phyloP scores from a whole-genome alignment of 2,329 filamentous ascomycete genomes.

The Monosporascus sp. region DNA sequence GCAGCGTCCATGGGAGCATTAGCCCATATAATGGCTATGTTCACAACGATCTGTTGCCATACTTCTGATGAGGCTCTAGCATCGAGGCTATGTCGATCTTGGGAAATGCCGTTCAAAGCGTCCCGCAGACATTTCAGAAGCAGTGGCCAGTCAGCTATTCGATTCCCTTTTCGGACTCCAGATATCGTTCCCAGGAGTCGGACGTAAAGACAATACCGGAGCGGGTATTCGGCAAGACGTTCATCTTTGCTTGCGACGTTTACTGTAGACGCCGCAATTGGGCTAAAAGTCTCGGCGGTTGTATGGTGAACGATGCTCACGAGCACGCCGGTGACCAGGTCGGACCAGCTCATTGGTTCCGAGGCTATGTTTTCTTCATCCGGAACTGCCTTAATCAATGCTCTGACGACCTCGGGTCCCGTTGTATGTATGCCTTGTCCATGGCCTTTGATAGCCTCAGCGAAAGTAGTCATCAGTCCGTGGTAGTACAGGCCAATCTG shows the following conservation, averaged over 20 bases:
- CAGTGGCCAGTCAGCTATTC: conserved; percentile 66
- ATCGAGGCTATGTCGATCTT: conserved; percentile 31
- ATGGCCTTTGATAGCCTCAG: conserved; percentile 69
- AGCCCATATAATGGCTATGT: conserved; percentile 63
- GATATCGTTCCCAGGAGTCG: conserved; percentile 62
- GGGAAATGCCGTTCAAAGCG: conserved; percentile 45
- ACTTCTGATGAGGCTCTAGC: conserved; percentile 30
- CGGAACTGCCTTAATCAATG: conserved; percentile 47
- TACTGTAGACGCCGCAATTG: conserved; percentile 59
- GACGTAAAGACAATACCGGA: conserved; percentile 44
- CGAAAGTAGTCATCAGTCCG: conserved; percentile 87
- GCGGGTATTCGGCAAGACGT: conserved; percentile 25
- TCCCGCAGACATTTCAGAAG: conserved; percentile 53
- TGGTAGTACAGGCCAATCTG: conserved; percentile 70
- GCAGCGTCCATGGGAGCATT: conserved; percentile 74
- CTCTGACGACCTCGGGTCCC: conserved; percentile 46
- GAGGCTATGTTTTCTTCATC: conserved; percentile 44
- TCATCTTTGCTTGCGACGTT: conserved; percentile 40
- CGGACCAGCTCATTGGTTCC: conserved; percentile 48
- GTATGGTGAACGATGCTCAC: conserved; percentile 81
- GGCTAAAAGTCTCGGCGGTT: conserved; percentile 65
- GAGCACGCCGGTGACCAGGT: conserved; percentile 69
- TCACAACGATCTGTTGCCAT: conserved; percentile 56
- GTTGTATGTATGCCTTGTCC: conserved; percentile 56
- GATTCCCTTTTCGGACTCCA: conserved; percentile 76